Evolutionary conservation across 768 basidiomycete genomes (phyloP).

Genomic region (Rhizopogon vesiculosus): DNA sequence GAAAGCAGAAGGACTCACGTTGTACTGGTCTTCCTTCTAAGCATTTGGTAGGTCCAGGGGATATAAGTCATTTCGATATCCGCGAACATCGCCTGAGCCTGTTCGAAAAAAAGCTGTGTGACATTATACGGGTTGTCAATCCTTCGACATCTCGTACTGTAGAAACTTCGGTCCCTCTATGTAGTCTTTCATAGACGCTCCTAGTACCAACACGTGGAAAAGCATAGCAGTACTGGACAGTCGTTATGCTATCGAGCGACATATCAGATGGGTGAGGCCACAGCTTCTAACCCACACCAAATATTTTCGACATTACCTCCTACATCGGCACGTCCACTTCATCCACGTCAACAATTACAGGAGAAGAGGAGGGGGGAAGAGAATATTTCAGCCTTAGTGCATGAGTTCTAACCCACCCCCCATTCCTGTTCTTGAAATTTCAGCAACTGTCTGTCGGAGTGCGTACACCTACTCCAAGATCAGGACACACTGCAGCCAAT

Average conservation of each 20-base stretch:
- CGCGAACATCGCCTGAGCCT: no score
- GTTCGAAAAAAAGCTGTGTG: no score
- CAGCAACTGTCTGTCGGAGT: slow-evolving; percentile 50
- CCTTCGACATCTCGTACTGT: slow-evolving; percentile 37
- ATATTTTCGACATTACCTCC: slow-evolving; percentile 55
- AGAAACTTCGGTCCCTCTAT: slow-evolving; percentile 48
- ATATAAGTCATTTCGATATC: no score
- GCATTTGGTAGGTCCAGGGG: no score
- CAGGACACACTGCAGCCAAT: slow-evolving; percentile 47
- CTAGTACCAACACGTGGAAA: slow-evolving; percentile 74
- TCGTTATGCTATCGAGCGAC: slow-evolving; percentile 58
- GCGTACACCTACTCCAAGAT: slow-evolving; percentile 33
- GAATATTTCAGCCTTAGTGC: slow-evolving; percentile 40
- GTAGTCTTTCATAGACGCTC: slow-evolving; percentile 55
- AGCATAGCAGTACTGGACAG: slow-evolving; percentile 51
- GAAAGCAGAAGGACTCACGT: no score
- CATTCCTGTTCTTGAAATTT: slow-evolving; percentile 42
- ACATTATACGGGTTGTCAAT: slow-evolving; percentile 44
- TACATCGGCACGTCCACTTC: slow-evolving; percentile 26
- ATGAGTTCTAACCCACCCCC: slow-evolving; percentile 42
- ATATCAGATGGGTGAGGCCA: slow-evolving; percentile 36
- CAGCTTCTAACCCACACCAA: slow-evolving; percentile 38
- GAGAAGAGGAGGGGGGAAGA: slow-evolving; percentile 40
- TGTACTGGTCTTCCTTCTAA: no score
- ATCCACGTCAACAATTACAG: slow-evolving; percentile 22